phyloP scores from a whole-genome alignment of 2,329 filamentous ascomycete species.

The Magnaporthales sp. region DNA sequence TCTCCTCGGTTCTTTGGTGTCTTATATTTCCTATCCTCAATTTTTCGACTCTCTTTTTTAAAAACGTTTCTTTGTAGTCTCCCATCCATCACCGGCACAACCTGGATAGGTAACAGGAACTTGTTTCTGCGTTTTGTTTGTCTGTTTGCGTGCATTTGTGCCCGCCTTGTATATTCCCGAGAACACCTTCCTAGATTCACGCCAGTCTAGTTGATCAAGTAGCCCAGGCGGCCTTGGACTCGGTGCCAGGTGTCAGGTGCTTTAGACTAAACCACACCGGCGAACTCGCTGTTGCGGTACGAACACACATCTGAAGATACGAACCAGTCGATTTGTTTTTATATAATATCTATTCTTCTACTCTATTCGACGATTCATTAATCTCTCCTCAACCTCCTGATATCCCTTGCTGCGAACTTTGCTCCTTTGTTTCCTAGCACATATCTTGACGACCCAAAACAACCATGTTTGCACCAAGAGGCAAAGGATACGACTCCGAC shows the following conservation, averaged over 20 bases:
- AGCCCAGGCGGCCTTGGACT: not conserved
- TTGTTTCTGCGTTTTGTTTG: not conserved
- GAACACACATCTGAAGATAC: not conserved
- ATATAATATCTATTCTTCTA: not conserved
- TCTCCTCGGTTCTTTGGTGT: not conserved
- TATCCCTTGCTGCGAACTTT: not conserved
- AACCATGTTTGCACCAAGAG: constrained; percentile 5
- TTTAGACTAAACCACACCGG: not conserved
- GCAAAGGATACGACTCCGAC: constrained; percentile 6
- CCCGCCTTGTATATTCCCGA: not conserved
- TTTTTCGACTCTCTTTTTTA: not conserved
- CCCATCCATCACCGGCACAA: not conserved
- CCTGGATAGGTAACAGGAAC: not conserved
- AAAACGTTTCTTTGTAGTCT: not conserved
- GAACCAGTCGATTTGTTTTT: not conserved
- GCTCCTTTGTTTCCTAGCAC: not conserved
- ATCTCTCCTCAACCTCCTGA: not conserved
- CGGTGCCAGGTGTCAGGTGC: not conserved
- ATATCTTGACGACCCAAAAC: not conserved
- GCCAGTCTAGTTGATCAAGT: not conserved
- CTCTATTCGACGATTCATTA: not conserved
- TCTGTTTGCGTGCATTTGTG: not conserved
- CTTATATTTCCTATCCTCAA: not conserved
- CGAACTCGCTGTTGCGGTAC: not conserved
- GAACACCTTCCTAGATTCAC: not conserved